Conservation (phyloP, 257 asterid species). For the Agastache rugosa region DNA sequence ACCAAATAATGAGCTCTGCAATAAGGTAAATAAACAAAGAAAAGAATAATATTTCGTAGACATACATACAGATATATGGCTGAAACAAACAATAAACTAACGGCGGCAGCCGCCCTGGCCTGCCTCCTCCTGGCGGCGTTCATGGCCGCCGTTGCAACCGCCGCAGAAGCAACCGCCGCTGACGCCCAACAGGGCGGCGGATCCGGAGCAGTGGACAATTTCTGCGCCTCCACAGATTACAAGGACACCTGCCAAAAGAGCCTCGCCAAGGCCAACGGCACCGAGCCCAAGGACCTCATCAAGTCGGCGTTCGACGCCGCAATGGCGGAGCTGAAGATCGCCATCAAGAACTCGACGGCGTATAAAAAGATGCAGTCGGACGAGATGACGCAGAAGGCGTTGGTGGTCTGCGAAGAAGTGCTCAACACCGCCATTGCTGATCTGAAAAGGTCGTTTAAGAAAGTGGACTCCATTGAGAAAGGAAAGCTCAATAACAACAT, state of each 20-base stretch:
- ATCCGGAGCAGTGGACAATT: neutral
- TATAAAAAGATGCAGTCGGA: conserved; percentile 51
- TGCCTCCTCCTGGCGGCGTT: conserved; percentile 64
- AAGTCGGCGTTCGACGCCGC: conserved; percentile 55
- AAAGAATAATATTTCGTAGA: neutral
- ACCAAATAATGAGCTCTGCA: neutral
- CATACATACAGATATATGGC: conserved; percentile 37
- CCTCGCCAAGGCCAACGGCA: conserved; percentile 49
- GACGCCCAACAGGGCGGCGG: neutral
- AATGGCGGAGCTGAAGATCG: conserved; percentile 41
- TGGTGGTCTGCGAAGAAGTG: conserved; percentile 54
- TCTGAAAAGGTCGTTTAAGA: conserved; percentile 47
- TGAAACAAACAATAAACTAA: conserved; percentile 41
- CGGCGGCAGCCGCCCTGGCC: conserved; percentile 48
- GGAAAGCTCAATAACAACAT: conserved; percentile 40
- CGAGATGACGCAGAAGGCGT: conserved; percentile 54
- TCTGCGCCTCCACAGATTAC: conserved; percentile 66
- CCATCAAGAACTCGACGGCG: conserved; percentile 41
- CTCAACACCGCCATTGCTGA: conserved; percentile 59
- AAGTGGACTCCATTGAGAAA: conserved; percentile 38
- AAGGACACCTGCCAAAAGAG: conserved; percentile 59
- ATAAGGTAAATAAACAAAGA: neutral
- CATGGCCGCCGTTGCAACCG: conserved; percentile 47
- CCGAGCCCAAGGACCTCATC: conserved; percentile 54
- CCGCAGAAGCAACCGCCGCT: neutral